Evolutionary conservation across 306 rosid genomes (phyloP).

Genomic region (Acacia crassicarpa): DNA sequence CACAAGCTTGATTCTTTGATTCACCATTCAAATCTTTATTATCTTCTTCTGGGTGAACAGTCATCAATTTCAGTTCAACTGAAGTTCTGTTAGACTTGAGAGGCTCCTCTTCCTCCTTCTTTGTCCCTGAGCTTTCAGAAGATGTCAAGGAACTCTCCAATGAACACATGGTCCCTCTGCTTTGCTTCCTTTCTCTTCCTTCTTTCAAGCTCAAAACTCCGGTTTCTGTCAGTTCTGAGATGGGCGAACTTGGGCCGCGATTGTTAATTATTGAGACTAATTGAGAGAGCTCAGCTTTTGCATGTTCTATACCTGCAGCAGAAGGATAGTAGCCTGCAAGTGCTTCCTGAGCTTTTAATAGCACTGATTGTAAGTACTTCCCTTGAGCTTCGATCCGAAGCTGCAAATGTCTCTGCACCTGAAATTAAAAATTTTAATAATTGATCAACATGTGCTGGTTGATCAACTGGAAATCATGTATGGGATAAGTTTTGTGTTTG

Average conservation of each 20-base stretch:
- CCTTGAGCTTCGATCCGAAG: constrained; percentile 94
- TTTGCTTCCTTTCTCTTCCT: constrained; percentile 43
- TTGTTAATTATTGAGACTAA: constrained; percentile 67
- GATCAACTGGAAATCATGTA: not conserved
- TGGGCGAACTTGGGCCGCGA: constrained; percentile 64
- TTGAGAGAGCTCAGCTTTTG: constrained; percentile 82
- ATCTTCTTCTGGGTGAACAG: constrained; percentile 31
- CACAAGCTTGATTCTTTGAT: constrained; percentile 30
- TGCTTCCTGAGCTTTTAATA: constrained; percentile 80
- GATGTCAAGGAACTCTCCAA: constrained; percentile 89
- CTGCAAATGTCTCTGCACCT: constrained; percentile 93
- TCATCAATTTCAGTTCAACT: constrained; percentile 53
- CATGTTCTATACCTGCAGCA: constrained; percentile 57
- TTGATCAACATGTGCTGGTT: constrained; percentile 7
- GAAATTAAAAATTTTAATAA: constrained; percentile 16
- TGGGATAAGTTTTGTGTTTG: not conserved
- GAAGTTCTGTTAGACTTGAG: constrained; percentile 34
- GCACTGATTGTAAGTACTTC: constrained; percentile 81
- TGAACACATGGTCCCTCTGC: constrained; percentile 66
- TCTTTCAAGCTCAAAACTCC: constrained; percentile 39
- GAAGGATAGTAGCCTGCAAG: constrained; percentile 68
- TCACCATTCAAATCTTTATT: constrained; percentile 34
- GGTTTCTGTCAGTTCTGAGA: constrained; percentile 76
- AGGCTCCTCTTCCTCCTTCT: constrained; percentile 53
- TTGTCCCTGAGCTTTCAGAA: constrained; percentile 63